A percentile compares a stretch with the other conserved stretches of the same genome.
Conservation (phyloP, 441 rosid genomes). For the Capsella rubella region DNA sequence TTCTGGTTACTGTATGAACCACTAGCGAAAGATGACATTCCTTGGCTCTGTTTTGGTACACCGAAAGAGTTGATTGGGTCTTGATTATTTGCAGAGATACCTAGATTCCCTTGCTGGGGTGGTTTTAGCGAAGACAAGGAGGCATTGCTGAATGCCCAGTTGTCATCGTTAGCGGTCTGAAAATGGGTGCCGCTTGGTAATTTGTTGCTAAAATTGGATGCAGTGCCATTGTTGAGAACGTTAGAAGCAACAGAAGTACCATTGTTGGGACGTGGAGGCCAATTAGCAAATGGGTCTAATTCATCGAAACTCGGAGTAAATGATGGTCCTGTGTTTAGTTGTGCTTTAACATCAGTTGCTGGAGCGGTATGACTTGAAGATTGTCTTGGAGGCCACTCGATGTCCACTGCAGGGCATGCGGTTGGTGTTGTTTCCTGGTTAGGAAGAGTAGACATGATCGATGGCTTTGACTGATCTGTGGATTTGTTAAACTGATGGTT, state of each 20-base stretch:
- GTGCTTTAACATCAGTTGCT: conserved; percentile 47
- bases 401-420: conserved; percentile 73
- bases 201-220: conserved; percentile 41
- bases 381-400: conserved; percentile 89
- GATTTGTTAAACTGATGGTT: conserved; percentile 50
- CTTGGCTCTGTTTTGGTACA: conserved; percentile 63
- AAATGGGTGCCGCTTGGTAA: conserved; percentile 41
- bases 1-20: conserved; percentile 50
- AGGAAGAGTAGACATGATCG: conserved; percentile 48
- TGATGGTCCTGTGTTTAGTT: conserved; percentile 49
- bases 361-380: conserved; percentile 51
- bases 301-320: conserved; percentile 64
- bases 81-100: conserved; percentile 46
- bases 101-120: conserved; percentile 42
- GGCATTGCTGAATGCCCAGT: conserved; percentile 61
- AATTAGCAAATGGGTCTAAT: conserved; percentile 81
- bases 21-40: conserved; percentile 43
- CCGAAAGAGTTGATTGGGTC: conserved; percentile 60
- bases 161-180: conserved; percentile 42
- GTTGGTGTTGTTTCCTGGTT: conserved; percentile 51
- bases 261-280: conserved; percentile 72
- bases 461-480: conserved; percentile 51
- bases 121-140: conserved; percentile 49
- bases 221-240: conserved; percentile 20
- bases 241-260: conserved; percentile 39